phyloP scores from a whole-genome alignment of 73 alveolate species.

The Symbiodinium pilosum region DNA sequence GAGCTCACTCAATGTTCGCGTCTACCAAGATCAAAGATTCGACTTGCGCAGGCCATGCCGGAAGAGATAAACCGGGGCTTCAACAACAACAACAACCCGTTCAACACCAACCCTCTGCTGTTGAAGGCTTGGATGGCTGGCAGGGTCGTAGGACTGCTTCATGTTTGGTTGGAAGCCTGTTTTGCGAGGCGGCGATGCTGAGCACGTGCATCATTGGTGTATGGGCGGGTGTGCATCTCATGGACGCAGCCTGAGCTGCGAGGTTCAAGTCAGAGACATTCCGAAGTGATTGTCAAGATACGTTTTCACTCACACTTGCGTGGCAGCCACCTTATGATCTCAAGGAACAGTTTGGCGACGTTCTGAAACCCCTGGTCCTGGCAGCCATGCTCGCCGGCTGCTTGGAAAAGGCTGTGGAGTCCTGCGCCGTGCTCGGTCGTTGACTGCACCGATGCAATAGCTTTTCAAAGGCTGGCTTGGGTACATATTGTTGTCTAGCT shows the following conservation, averaged over 20 bases:
- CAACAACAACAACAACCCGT: neutral
- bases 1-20: too few species aligned
- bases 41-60: too few species aligned
- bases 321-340: neutral
- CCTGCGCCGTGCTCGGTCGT: neutral
- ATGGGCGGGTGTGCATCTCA: constrained; percentile 39
- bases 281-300: too few species aligned
- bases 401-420: constrained; percentile 57
- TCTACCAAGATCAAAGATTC: too few species aligned
- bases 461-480: too few species aligned
- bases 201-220: constrained; percentile 66
- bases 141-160: too few species aligned
- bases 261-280: too few species aligned
- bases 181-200: constrained; percentile 16
- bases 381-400: constrained; percentile 64
- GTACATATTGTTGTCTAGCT: too few species aligned
- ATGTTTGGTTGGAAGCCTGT: too few species aligned
- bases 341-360: constrained; percentile 41
- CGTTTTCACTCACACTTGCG: neutral
- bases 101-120: neutral
- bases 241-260: constrained; percentile 20
- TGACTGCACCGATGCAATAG: too few species aligned
- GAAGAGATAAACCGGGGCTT: neutral
- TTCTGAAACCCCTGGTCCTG: constrained; percentile 35
- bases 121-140: neutral